phyloP scores from a whole-genome alignment of 441 rosid genomes.

The Cnidoscolus chayamansa region DNA sequence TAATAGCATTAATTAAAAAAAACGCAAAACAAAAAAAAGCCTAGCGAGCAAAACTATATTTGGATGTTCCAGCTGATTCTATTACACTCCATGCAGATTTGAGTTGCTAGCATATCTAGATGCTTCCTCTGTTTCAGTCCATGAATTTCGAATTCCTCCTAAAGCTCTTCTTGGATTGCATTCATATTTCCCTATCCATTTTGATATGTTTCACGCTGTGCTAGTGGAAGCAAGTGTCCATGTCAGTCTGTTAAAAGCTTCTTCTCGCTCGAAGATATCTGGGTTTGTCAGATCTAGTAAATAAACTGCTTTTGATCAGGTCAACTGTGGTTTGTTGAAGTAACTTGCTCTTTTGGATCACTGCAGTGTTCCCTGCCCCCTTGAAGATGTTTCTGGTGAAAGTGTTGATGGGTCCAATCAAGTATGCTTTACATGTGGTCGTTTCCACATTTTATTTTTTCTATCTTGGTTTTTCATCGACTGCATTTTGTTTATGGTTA shows the following conservation, averaged over 20 bases:
- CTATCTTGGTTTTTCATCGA: neutral
- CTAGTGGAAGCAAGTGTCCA: slow-evolving; percentile 82
- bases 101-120: slow-evolving; percentile 50
- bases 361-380: slow-evolving; percentile 43
- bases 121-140: slow-evolving; percentile 59
- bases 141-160: slow-evolving; percentile 88
- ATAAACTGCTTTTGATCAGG: slow-evolving; percentile 12
- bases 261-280: slow-evolving; percentile 43
- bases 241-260: slow-evolving; percentile 59
- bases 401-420: slow-evolving; percentile 40
- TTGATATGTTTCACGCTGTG: slow-evolving; percentile 77
- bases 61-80: neutral
- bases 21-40: no score
- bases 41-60: neutral
- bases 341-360: slow-evolving; percentile 29
- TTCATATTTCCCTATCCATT: slow-evolving; percentile 90
- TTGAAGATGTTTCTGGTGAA: slow-evolving; percentile 38
- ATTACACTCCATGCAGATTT: slow-evolving; percentile 38
- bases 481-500: slow-evolving; percentile 2
- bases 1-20: no score
- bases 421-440: slow-evolving; percentile 38
- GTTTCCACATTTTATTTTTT: neutral
- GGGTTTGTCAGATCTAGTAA: slow-evolving; percentile 49
- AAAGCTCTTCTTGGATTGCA: slow-evolving; percentile 91
- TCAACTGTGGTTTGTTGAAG: slow-evolving; percentile 10